Base-by-base conservation (phyloP, 2,329 filamentous ascomycete genomes). In the Chalaropsis thielavioides region DNA sequence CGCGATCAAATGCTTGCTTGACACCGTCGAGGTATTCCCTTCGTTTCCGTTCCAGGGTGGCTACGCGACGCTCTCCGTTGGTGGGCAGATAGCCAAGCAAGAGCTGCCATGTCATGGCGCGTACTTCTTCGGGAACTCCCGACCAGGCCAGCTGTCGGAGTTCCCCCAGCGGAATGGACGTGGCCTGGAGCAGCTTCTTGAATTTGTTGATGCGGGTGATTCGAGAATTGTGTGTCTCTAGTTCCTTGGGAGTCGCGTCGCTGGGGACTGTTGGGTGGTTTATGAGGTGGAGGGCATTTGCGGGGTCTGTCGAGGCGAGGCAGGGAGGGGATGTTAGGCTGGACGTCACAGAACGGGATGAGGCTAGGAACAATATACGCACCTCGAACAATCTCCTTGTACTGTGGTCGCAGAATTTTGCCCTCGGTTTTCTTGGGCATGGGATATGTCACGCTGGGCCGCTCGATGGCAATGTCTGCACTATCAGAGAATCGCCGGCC, bases 91-190 rank as follows among this genome's bases (percentile, higher is more conserved):
- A 99, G 66, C 92, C 94, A 27, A 99, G 83, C 22, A 99, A 80
- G 27, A 99, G 80, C 75, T 97, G 92, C 94, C 94, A 99, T n/a
- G 92, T 94, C 88, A 99, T 96, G 62, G 94, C 90, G 65, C 95
- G 89, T 19, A 99, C 91, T 77, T 99, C 95, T 70, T 90, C 87
- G 0, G 94, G 95, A 43, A 97, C 83, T 13, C 94, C 94, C 63
- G 92, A 94, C 94, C 95, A 99, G 38, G 94, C 91, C 40, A 91
- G 80, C 66, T 90, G 81, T 68, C 94, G 84, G 27, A 99, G 80
- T 63, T 97, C 92, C 19, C 87, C 79, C 1, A 97, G 76, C 1
- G 90, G 87, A 70, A 99, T 94, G 0, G 89, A 91, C 49, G 90
- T 96, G 24, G 92, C 85, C 76, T 99, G 94, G 6, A 99, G 80